phyloP scores from a whole-genome alignment of 2,329 filamentous ascomycete genomes.

The Penicillium nordicum region DNA sequence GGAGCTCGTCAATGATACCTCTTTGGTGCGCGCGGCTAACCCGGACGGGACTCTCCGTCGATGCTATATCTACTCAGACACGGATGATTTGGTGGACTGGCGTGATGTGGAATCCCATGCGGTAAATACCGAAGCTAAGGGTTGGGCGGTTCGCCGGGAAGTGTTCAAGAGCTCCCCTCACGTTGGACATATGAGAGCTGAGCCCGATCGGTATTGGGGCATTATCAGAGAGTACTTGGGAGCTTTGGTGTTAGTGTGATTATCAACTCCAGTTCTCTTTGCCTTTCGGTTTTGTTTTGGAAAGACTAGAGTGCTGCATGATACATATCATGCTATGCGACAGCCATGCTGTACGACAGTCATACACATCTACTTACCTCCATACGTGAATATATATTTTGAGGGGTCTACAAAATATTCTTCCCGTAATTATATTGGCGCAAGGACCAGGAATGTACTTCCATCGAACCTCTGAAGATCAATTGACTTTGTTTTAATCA shows the following conservation, averaged over 20 bases:
- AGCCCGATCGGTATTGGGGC: constrained; percentile 40
- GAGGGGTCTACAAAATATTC: not conserved
- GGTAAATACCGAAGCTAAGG: constrained; percentile 28
- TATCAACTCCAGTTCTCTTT: not conserved
- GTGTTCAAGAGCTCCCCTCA: constrained; percentile 38
- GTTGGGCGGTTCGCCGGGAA: constrained; percentile 35
- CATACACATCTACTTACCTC: not conserved
- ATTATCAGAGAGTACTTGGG: constrained; percentile 30
- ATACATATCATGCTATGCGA: not conserved
- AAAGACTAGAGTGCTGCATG: not conserved
- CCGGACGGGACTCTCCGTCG: constrained; percentile 16
- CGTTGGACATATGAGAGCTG: constrained; percentile 40
- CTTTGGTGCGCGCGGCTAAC: constrained; percentile 16
- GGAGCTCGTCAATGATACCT: constrained; percentile 31
- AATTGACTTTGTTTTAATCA: not conserved
- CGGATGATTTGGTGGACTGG: constrained; percentile 37
- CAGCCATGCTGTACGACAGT: not conserved
- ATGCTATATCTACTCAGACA: constrained; percentile 42
- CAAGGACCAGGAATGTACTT: not conserved
- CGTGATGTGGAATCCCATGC: constrained; percentile 40
- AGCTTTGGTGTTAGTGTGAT: not conserved
- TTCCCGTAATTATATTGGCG: not conserved
- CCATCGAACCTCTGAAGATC: not conserved
- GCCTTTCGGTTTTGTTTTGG: not conserved
- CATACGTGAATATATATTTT: too few species aligned